Conservation (phyloP, 768 basidiomycete species). For the Naematelia encephala region DNA sequence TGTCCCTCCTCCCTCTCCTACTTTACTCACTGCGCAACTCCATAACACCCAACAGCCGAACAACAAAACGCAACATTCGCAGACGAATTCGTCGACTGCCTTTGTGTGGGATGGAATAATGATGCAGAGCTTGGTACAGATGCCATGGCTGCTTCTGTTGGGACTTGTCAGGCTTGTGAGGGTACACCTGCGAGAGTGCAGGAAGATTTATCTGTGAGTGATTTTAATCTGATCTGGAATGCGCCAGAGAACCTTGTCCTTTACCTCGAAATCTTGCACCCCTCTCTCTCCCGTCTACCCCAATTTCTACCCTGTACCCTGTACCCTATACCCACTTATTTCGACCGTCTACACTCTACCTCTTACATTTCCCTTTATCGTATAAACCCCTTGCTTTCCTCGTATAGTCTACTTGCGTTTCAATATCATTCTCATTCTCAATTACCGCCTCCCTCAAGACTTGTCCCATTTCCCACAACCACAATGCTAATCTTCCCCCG, state of each 20-base stretch:
- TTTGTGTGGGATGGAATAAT: constrained; percentile 22
- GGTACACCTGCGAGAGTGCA: constrained; percentile 20
- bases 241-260: background rate
- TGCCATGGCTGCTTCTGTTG: constrained; percentile 10
- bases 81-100: constrained; percentile 30
- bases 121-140: constrained; percentile 19
- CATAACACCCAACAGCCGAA: constrained; percentile 14
- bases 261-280: background rate
- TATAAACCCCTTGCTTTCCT: too few species aligned
- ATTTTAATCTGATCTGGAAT: background rate
- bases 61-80: constrained; percentile 20
- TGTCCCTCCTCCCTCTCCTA: background rate
- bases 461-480: background rate
- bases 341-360: too few species aligned
- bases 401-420: too few species aligned
- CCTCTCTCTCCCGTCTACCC: too few species aligned
- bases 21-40: background rate
- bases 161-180: constrained; percentile 25
- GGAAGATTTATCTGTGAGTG: constrained; percentile 28
- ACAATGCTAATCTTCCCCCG: background rate
- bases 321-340: too few species aligned
- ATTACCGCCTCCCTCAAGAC: background rate
- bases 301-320: too few species aligned
- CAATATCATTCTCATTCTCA: background rate
- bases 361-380: too few species aligned